phyloP scores from a whole-genome alignment of 139 green algal genomes.

The Pedinophyceae sp. region DNA sequence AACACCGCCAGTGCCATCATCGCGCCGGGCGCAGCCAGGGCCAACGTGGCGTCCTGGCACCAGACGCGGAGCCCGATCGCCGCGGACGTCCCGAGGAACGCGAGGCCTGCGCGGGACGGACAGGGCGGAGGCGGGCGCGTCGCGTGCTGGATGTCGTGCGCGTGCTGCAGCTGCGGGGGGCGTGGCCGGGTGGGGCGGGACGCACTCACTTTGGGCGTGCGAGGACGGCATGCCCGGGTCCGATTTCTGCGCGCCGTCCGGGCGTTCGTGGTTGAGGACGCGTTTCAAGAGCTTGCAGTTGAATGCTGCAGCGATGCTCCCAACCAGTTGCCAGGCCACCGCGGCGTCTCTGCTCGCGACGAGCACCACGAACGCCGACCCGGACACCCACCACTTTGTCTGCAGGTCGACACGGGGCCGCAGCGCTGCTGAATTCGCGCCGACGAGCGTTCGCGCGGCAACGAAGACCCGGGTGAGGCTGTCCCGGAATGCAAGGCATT shows the following conservation, averaged over 20 bases:
- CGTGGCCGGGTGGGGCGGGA: no score
- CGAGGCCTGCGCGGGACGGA: no score
- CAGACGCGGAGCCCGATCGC: no score
- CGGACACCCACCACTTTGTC: not conserved
- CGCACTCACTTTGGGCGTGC: not conserved
- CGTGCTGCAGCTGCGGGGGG: no score
- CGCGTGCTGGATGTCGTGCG: no score
- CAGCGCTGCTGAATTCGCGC: no score
- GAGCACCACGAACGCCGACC: not conserved
- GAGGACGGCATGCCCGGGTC: not conserved
- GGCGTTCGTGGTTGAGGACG: not conserved
- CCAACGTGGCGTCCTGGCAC: not conserved
- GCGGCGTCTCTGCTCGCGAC: not conserved
- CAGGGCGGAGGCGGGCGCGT: no score
- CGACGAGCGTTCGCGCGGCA: no score
- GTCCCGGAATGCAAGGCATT: no score
- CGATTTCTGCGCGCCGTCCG: not conserved
- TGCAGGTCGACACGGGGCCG: no score
- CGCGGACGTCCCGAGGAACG: not conserved
- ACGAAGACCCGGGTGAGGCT: no score
- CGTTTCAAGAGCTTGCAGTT: constrained; percentile 1
- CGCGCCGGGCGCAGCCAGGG: not conserved
- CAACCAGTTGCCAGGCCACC: not conserved
- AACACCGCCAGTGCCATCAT: not conserved
- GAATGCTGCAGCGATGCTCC: not conserved